Conservation (phyloP, 352 stramenopile species). For the Globisporangium spinosum region DNA sequence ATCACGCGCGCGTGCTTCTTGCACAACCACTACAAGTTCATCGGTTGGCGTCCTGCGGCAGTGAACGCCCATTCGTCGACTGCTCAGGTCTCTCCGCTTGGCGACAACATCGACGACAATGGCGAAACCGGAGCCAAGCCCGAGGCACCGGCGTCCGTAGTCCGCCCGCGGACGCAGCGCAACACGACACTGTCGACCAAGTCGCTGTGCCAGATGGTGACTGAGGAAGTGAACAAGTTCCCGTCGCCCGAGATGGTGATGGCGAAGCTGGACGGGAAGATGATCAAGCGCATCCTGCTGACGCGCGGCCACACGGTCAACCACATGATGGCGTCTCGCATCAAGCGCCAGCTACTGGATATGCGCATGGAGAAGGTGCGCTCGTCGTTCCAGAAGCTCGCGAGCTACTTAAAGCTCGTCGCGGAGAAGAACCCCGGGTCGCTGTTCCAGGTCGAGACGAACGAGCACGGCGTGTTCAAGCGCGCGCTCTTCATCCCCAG, state of each 20-base stretch:
- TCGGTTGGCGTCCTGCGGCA: slow-evolving; percentile 42
- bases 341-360: slow-evolving; percentile 69
- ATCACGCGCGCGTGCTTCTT: slow-evolving; percentile 71
- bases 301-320: slow-evolving; percentile 73
- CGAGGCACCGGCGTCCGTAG: neutral
- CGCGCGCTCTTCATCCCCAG: slow-evolving; percentile 60
- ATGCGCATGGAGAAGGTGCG: slow-evolving; percentile 52
- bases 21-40: slow-evolving; percentile 87
- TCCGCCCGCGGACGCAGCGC: slow-evolving; percentile 35
- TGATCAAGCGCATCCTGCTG: slow-evolving; percentile 68
- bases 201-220: slow-evolving; percentile 68
- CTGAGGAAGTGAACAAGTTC: slow-evolving; percentile 61
- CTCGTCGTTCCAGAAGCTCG: slow-evolving; percentile 62
- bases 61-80: neutral
- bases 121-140: neutral
- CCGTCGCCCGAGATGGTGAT: slow-evolving; percentile 53
- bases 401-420: slow-evolving; percentile 57
- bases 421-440: slow-evolving; percentile 67
- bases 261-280: slow-evolving; percentile 69
- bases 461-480: slow-evolving; percentile 48
- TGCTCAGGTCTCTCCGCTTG: neutral
- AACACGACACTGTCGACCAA: slow-evolving; percentile 85
- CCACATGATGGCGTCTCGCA: slow-evolving; percentile 82
- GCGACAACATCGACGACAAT: neutral
- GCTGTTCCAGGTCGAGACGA: slow-evolving; percentile 47